A percentile compares a stretch with the other conserved stretches of the same genome.
Conservation (phyloP, 2,329 filamentous ascomycete species). For the Fusarium proliferatum region DNA sequence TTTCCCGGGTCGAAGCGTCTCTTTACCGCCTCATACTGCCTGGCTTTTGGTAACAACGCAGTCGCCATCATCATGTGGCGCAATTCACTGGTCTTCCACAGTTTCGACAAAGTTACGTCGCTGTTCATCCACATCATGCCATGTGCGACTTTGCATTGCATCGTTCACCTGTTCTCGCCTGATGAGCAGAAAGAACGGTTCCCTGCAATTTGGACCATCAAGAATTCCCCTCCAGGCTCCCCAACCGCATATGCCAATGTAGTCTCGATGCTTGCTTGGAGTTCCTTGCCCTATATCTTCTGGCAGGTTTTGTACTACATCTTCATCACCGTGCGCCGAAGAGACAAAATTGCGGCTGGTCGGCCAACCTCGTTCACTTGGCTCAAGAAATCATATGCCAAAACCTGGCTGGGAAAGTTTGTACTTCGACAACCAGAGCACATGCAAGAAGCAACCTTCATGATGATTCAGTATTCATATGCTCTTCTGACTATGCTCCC, state of each 20-base stretch:
- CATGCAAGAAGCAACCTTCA: constrained; percentile 90
- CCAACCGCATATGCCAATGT: constrained; percentile 83
- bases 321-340: constrained; percentile 93
- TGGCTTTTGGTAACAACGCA: constrained; percentile 96
- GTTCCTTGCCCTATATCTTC: constrained; percentile 88
- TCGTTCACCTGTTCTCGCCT: constrained; percentile 82
- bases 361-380: constrained; percentile 97
- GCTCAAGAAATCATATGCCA: constrained; percentile 91
- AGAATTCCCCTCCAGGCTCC: constrained; percentile 73
- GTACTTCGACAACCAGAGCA: constrained; percentile 80
- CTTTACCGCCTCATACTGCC: constrained; percentile 90
- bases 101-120: constrained; percentile 96
- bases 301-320: constrained; percentile 97
- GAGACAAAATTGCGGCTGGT: constrained; percentile 94
- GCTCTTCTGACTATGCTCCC: constrained; percentile 94
- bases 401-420: constrained; percentile 86
- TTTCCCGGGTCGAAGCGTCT: constrained; percentile 92
- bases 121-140: constrained; percentile 99
- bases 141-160: constrained; percentile 89
- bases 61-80: constrained; percentile 99
- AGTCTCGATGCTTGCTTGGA: constrained; percentile 90
- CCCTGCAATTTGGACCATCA: constrained; percentile 87
- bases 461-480: constrained; percentile 94
- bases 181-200: constrained; percentile 76
- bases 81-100: constrained; percentile 98